Percentiles rank a stretch among this genome's conserved stretches.
Conservation (phyloP, 768 basidiomycete genomes). For the Trametes meyenii region DNA sequence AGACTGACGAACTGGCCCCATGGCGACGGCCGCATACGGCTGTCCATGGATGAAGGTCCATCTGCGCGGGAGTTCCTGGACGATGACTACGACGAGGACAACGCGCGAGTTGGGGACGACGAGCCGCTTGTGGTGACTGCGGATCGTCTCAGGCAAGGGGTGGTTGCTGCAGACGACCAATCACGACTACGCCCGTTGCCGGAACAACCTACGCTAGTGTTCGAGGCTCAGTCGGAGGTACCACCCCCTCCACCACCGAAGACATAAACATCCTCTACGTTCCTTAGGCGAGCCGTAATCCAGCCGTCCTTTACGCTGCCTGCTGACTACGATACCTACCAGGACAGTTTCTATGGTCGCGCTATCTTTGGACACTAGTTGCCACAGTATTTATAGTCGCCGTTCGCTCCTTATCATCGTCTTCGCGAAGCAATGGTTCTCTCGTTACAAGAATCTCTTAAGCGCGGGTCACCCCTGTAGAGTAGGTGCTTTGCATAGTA, state of each 20-base stretch:
- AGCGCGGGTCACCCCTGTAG: too few relatives aligned
- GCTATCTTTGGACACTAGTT: too few relatives aligned
- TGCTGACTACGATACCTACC: background rate
- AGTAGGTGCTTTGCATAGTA: too few relatives aligned
- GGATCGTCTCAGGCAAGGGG: conserved; percentile 19
- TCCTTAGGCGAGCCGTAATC: background rate
- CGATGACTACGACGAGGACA: conserved; percentile 55
- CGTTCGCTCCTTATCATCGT: too few relatives aligned
- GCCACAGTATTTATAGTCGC: too few relatives aligned
- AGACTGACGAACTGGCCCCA: conserved; percentile 62
- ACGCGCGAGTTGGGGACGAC: conserved; percentile 41
- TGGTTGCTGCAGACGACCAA: conserved; percentile 1
- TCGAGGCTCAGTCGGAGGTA: conserved; percentile 12
- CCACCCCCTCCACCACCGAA: conserved; percentile 23
- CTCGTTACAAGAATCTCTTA: too few relatives aligned
- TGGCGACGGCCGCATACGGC: conserved; percentile 60
- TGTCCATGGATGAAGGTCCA: conserved; percentile 73
- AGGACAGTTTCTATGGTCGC: too few relatives aligned
- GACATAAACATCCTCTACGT: background rate
- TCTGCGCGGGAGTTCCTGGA: conserved; percentile 67
- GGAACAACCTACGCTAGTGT: conserved; percentile 1
- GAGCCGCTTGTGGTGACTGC: conserved; percentile 30
- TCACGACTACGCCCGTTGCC: background rate
- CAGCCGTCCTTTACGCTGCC: background rate
- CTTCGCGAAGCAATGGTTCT: too few relatives aligned